Evolutionary conservation across 192 early-diverging fungal genomes (phyloP), one percentile per base, ranked within the genome.

Genomic region (Podila verticillata): DNA sequence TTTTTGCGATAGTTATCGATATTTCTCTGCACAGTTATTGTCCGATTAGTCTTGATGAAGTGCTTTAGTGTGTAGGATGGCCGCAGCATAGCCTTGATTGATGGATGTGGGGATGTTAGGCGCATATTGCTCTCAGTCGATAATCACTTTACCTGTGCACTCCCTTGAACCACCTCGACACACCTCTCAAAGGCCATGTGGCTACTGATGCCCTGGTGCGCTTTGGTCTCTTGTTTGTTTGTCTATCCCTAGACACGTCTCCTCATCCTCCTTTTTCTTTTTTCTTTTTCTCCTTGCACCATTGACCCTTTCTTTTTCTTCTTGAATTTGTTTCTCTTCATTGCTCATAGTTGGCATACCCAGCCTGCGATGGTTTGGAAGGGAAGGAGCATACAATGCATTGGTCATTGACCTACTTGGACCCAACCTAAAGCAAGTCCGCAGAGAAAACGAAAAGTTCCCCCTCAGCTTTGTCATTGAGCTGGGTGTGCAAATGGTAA

Each of bases 331-430:
- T 15, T 47, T 48, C 3, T 44, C 12, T 1, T 22, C 1, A 22
- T 62, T 20, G 15, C 26, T 48, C 26, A 31, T 49, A 89, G 88
- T 64, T 56, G 86, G 83, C 19, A 85, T 88, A 51, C 83, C 88
- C 19, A 82, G 72, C 28, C 72, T 84, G 56, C 82, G 85, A 63
- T 90, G 88, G 88, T 87, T 84, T 75, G 88, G 88, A 20, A 57
- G 66, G 60, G 82, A 88, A 31, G 83, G 80, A 24, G 70, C 75
- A 22, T 90, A 81, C 61, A 77, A 88, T 65, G 82, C 79, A 29
- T 75, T 87, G 56, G 85, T 86, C 30, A 81, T 90, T 58, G 88
- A 90, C 65, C 77, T 90, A n/a, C 67, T 90, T 54, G 88, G 88
- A 54, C 85, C 88, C 17, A 86, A 77, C 71, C 48, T 90, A n/a